phyloP scores from a whole-genome alignment of 2,329 filamentous ascomycete species.

The Penicillium occitanis region DNA sequence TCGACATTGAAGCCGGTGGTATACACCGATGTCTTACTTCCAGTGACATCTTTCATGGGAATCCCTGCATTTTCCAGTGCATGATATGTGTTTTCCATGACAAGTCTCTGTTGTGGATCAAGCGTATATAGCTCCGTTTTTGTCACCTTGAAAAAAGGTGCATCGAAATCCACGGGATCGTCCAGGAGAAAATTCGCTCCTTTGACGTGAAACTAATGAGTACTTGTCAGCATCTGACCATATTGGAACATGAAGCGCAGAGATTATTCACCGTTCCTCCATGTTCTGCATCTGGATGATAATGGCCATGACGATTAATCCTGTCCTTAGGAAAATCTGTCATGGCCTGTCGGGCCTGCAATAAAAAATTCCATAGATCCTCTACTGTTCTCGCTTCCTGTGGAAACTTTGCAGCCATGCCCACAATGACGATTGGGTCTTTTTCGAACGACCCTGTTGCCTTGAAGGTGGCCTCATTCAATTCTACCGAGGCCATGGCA shows the following conservation, averaged over 20 bases:
- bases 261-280: constrained; percentile 30
- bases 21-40: constrained; percentile 37
- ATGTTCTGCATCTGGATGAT: constrained; percentile 41
- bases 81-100: constrained; percentile 24
- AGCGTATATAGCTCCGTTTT: constrained; percentile 17
- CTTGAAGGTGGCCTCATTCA: neutral
- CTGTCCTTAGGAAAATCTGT: constrained; percentile 39
- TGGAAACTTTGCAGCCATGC: constrained; percentile 33
- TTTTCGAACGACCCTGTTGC: neutral
- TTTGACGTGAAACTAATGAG: constrained; percentile 23
- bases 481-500: neutral
- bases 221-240: neutral
- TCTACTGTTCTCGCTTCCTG: constrained; percentile 35
- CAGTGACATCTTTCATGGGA: constrained; percentile 31
- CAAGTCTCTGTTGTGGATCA: constrained; percentile 32
- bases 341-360: constrained; percentile 32
- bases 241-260: neutral
- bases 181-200: constrained; percentile 24
- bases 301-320: constrained; percentile 37
- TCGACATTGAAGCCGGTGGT: constrained; percentile 34
- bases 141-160: constrained; percentile 27
- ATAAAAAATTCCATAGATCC: constrained; percentile 36
- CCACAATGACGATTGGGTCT: constrained; percentile 39
- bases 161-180: constrained; percentile 33
- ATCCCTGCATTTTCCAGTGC: constrained; percentile 29